phyloP scores from a whole-genome alignment of 345 rosid genomes.

The Syzygium aqueum region DNA sequence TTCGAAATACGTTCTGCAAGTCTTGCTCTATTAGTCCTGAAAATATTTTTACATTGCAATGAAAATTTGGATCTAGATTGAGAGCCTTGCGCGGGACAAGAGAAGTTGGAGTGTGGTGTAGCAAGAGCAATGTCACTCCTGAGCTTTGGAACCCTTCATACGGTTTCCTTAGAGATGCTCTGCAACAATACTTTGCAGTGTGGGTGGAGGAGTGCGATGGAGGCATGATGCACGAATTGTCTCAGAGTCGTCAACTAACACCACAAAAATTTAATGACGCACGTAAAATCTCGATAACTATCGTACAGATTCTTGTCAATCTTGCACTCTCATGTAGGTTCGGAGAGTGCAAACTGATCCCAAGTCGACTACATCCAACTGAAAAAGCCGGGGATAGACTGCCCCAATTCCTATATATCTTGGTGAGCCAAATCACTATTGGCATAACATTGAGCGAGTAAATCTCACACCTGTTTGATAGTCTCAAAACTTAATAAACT shows the following conservation, averaged over 20 bases:
- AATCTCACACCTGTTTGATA: background rate
- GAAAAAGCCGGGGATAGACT: background rate
- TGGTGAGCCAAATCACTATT: background rate
- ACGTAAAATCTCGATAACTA: background rate
- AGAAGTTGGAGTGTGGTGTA: background rate
- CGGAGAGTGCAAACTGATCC: background rate
- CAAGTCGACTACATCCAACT: background rate
- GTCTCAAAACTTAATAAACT: background rate
- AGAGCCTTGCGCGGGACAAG: background rate
- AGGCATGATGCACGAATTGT: accelerated
- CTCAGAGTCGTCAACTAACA: accelerated
- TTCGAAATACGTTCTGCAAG: background rate
- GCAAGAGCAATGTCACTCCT: background rate
- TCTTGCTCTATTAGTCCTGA: background rate
- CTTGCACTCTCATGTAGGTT: background rate
- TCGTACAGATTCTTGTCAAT: accelerated
- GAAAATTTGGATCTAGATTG: background rate
- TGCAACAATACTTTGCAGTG: background rate
- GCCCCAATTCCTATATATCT: background rate
- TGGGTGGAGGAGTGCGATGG: background rate
- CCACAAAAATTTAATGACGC: background rate
- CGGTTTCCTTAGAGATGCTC: background rate
- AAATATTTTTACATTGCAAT: background rate
- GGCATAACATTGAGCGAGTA: accelerated
- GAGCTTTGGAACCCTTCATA: background rate